These are phyloP conservation scores for Hypoxylon lenormandii DNA, from an alignment of 495 filamentous ascomycete genomes.

Conservation along the genomic window DNA sequence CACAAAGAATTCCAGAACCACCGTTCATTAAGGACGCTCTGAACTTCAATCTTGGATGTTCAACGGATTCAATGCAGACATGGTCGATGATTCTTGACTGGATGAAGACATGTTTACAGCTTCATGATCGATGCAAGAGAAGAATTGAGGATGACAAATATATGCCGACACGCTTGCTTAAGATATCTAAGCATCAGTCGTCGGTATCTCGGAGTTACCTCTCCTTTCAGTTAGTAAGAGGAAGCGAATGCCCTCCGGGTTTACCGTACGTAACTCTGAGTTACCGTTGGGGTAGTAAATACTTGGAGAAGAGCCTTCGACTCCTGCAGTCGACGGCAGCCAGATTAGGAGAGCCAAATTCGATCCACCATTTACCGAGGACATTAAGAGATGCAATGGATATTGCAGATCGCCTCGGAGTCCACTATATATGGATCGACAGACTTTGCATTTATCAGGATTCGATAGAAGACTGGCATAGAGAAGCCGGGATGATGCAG, in stretches of 20 bases:
- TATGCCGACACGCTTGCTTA: constrained; percentile 2
- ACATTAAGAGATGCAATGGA: constrained; percentile 12
- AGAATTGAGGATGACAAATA: not conserved
- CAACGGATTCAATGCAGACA: constrained; percentile 9
- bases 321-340: constrained; percentile 2
- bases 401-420: constrained; percentile 4
- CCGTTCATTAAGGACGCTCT: not conserved
- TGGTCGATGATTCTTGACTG: constrained; percentile 4
- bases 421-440: constrained; percentile 14
- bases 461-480: constrained; percentile 12
- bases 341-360: not conserved
- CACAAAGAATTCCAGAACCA: not conserved
- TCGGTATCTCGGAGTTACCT: not conserved
- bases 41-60: constrained; percentile 9
- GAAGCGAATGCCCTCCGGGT: not conserved
- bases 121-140: not conserved
- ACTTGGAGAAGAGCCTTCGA: constrained; percentile 8
- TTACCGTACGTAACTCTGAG: constrained; percentile 9
- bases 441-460: constrained; percentile 20
- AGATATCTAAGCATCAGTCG: not conserved
- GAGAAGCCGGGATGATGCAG: constrained; percentile 15
- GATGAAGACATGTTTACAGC: not conserved
- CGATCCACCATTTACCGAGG: constrained; percentile 3
- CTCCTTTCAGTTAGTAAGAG: constrained; percentile 10
- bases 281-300: constrained; percentile 16